Percentiles rank a stretch among this genome's conserved stretches.
phyloP scores from a whole-genome alignment of 2,329 filamentous ascomycete species.

The Stenocarpella maydis region DNA sequence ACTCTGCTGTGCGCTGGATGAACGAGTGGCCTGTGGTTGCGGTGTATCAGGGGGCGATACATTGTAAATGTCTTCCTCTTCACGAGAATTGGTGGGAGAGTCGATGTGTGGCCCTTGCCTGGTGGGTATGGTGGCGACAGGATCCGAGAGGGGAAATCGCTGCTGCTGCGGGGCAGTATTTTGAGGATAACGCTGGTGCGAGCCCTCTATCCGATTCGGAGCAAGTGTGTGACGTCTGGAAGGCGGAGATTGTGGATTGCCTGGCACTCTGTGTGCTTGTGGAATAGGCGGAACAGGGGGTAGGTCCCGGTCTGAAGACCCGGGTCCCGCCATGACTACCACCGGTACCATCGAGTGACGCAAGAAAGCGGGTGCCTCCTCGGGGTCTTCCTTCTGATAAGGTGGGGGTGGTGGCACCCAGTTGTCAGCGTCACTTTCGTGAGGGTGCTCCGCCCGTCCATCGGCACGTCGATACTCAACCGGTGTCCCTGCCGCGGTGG shows the following conservation, averaged over 20 bases:
- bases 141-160: conserved; percentile 45
- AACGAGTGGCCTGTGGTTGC: conserved; percentile 32
- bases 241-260: conserved; percentile 1
- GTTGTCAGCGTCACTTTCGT: conserved; percentile 88
- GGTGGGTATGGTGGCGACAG: conserved; percentile 31
- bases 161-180: conserved; percentile 45
- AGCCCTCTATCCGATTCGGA: conserved; percentile 28
- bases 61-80: conserved; percentile 55
- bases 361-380: conserved; percentile 63
- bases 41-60: conserved; percentile 57
- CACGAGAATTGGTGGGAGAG: conserved; percentile 27
- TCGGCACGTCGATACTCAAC: conserved; percentile 74
- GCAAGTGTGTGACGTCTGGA: conserved; percentile 27
- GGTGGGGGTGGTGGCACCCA: conserved; percentile 88
- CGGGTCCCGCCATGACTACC: conserved; percentile 39
- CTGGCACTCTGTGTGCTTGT: conserved; percentile 39
- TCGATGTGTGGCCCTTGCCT: conserved; percentile 14
- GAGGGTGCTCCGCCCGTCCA: conserved; percentile 75
- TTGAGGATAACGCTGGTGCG: conserved; percentile 1
- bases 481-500: conserved; percentile 56
- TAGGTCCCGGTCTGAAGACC: conserved; percentile 17
- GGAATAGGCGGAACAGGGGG: conserved; percentile 40
- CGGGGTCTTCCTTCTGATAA: conserved; percentile 73
- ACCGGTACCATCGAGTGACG: conserved; percentile 55
- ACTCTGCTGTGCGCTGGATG: conserved; percentile 34